Base-by-base conservation (phyloP, 2,329 filamentous ascomycete species). In the Ceratocystis alfenasii region DNA sequence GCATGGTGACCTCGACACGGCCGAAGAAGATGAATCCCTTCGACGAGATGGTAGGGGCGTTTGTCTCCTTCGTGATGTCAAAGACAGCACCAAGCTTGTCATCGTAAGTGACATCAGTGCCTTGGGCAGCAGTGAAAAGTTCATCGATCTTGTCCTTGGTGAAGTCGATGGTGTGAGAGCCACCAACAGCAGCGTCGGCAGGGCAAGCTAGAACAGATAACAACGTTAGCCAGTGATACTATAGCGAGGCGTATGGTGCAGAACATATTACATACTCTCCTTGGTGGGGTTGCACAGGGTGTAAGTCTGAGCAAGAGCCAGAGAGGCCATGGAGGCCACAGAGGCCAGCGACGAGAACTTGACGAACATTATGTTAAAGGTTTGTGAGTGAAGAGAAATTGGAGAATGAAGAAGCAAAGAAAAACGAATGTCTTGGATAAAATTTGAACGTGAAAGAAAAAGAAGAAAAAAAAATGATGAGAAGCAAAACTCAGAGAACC, bases 1-100 rank as follows among this genome's bases (percentile, higher is more conserved):
- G 87, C 73, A 95, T 78, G 36, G 83, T 84, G 68, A 90, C 84
- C 65, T 95, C 88, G 71, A 96, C 83, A 72, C 86, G 86, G 69
- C 94, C 94, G 75, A 96, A 97, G 89, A 97, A 96, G 75, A 99
- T 90, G 81, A 95, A 97, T 82, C 91, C 92, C 72, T 85, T 81
- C 66, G 83, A 83, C 72, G 80, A 81, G 75, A 95, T 90, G 44
- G 88, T 90, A 46, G 90, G 87, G 62, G 82, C 84, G 63, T 90
- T 82, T 12, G 74, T 79, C 69, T 84, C 81, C 63, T 83, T 78
- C 45, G 81, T 82, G 77, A 96, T 96, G 71, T 83, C 81, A 76
- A 84, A 84, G 69, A 77, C 74, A 68, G 81, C 82, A 69, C 82
- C 82, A 48, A 78, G 74, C 65, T 70, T 69, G 57, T 69, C 60